These are phyloP conservation scores for Macrolepiota albuminosa DNA, from an alignment of 768 basidiomycete genomes.

Conservation along the genomic window DNA sequence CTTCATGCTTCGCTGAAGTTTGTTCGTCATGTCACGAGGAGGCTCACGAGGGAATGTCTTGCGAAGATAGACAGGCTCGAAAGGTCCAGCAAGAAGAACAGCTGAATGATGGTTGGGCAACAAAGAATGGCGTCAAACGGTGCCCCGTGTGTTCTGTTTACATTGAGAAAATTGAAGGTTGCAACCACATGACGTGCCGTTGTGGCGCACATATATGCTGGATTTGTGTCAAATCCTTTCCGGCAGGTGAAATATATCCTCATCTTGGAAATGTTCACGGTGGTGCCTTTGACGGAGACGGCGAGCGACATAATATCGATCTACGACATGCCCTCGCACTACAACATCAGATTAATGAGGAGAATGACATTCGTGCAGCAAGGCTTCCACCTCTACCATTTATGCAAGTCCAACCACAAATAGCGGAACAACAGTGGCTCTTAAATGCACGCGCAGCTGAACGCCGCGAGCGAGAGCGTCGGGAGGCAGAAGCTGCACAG, in stretches of 20 bases:
- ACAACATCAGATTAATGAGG: slow-evolving; percentile 3
- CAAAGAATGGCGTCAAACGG: slow-evolving; percentile 32
- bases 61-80: slow-evolving; percentile 31
- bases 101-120: slow-evolving; percentile 36
- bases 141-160: slow-evolving; percentile 42
- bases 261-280: slow-evolving; percentile 13
- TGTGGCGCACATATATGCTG: slow-evolving; percentile 54
- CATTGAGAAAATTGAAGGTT: slow-evolving; percentile 49
- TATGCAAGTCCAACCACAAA: not conserved
- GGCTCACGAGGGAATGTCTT: slow-evolving; percentile 48
- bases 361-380: not conserved
- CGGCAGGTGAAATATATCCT: slow-evolving; percentile 4
- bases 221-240: slow-evolving; percentile 45
- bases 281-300: slow-evolving; percentile 12
- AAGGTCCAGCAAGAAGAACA: slow-evolving; percentile 38
- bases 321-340: slow-evolving; percentile 6
- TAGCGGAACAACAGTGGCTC: not conserved
- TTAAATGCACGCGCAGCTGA: not conserved
- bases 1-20: slow-evolving; percentile 45
- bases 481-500: not conserved
- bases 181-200: slow-evolving; percentile 50
- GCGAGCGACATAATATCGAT: slow-evolving; percentile 7
- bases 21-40: slow-evolving; percentile 47
- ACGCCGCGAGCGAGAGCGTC: not conserved
- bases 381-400: not conserved